A percentile compares a stretch with the other conserved stretches of the same genome.
phyloP scores from a whole-genome alignment of 495 filamentous ascomycete genomes.

The Platismatia glauca region DNA sequence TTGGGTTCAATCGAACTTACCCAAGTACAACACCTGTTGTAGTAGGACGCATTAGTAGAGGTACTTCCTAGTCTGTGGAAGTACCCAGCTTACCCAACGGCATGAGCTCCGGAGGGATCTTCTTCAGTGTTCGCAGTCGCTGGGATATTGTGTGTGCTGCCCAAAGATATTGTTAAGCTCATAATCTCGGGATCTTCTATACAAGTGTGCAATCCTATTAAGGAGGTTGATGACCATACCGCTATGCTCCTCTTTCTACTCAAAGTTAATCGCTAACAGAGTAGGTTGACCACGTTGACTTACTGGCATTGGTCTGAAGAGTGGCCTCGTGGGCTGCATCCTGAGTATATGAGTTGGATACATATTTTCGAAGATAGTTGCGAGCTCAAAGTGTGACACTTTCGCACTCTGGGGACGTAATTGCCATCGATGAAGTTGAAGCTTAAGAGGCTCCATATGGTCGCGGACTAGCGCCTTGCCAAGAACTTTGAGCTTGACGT shows the following conservation, averaged over 20 bases:
- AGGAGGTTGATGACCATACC: conserved; percentile 46
- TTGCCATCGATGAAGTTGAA: background rate
- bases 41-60: conserved; percentile 16
- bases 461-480: background rate
- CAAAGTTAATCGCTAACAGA: conserved; percentile 29
- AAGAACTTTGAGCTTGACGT: background rate
- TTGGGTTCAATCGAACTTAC: conserved; percentile 34
- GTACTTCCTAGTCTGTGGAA: background rate
- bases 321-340: conserved; percentile 50
- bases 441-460: background rate
- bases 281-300: conserved; percentile 31
- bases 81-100: conserved; percentile 67
- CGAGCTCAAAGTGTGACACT: background rate
- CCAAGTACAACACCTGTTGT: conserved; percentile 70
- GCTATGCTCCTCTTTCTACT: conserved; percentile 73
- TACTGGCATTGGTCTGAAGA: conserved; percentile 77
- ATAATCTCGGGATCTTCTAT: background rate
- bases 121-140: conserved; percentile 76
- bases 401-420: too few species aligned
- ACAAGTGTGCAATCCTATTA: background rate
- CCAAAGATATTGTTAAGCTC: conserved; percentile 5
- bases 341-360: conserved; percentile 52
- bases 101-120: conserved; percentile 87
- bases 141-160: conserved; percentile 96
- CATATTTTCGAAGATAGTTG: conserved; percentile 39